Conservation (phyloP, 768 basidiomycete species). For the Boletus sp. region DNA sequence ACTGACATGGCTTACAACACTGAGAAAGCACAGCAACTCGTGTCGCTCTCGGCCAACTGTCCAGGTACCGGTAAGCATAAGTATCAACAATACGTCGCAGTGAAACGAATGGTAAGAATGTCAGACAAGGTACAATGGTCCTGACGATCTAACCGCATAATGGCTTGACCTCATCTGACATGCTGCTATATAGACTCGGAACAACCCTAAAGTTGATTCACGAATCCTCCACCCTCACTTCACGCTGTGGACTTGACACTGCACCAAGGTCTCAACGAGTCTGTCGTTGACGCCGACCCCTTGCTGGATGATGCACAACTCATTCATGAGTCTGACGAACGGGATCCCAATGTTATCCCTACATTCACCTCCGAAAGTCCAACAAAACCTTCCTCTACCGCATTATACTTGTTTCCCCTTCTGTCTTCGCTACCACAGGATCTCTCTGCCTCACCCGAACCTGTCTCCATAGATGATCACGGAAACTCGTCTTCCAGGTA, state of each 20-base stretch:
- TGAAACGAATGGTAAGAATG: too few relatives aligned
- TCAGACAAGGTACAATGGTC: too few relatives aligned
- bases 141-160: too few relatives aligned
- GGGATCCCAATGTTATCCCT: conserved; percentile 62
- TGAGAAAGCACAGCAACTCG: background rate
- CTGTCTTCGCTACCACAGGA: conserved; percentile 69
- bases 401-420: conserved; percentile 83
- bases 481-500: conserved; percentile 75
- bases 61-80: too few relatives aligned
- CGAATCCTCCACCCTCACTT: background rate
- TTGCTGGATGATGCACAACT: background rate
- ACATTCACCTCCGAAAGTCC: conserved; percentile 42
- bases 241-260: conserved; percentile 21
- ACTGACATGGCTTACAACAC: background rate
- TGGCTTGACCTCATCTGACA: too few relatives aligned
- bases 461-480: conserved; percentile 44
- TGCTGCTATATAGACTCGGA: conserved; percentile 7
- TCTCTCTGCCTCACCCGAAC: conserved; percentile 28
- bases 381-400: conserved; percentile 40
- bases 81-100: too few relatives aligned
- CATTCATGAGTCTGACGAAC: conserved; percentile 10
- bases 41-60: background rate
- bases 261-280: background rate
- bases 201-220: background rate
- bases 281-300: background rate